Evolutionary conservation across 2,329 filamentous ascomycete genomes (phyloP).

Genomic region (Periconia sp.): DNA sequence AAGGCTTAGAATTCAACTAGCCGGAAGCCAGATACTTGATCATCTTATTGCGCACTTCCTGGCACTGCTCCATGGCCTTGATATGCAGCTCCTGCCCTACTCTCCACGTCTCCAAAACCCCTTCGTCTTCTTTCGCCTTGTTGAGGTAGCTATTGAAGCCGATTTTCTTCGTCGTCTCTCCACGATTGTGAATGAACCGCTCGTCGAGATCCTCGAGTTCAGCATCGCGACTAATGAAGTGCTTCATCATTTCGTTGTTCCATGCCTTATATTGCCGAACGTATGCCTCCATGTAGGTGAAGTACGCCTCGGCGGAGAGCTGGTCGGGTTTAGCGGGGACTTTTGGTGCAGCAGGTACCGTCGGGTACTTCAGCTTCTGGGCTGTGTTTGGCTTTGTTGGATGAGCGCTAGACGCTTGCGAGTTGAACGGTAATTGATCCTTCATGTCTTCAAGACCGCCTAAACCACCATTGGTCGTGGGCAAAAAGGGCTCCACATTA

Average conservation of each 20-base stretch:
- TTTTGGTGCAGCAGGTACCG: slow-evolving; percentile 58
- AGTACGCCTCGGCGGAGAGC: slow-evolving; percentile 58
- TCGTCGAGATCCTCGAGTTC: slow-evolving; percentile 50
- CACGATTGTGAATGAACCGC: slow-evolving; percentile 59
- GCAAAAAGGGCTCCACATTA: slow-evolving; percentile 57
- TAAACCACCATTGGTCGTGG: slow-evolving; percentile 55
- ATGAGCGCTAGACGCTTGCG: slow-evolving; percentile 54
- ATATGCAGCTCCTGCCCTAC: slow-evolving; percentile 66
- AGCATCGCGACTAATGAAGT: slow-evolving; percentile 61
- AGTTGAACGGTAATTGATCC: slow-evolving; percentile 64
- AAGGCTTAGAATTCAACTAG: too few species aligned
- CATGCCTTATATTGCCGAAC: slow-evolving; percentile 63
- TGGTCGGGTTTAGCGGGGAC: slow-evolving; percentile 53
- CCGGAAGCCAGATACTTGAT: slow-evolving; percentile 5
- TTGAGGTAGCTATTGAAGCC: slow-evolving; percentile 65
- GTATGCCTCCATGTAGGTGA: slow-evolving; percentile 60
- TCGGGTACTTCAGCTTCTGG: slow-evolving; percentile 55
- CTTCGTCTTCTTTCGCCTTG: slow-evolving; percentile 69
- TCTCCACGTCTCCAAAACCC: slow-evolving; percentile 66
- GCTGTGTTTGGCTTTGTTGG: slow-evolving; percentile 48
- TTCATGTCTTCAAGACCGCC: slow-evolving; percentile 60
- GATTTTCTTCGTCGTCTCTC: slow-evolving; percentile 55
- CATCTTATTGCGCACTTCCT: slow-evolving; percentile 40
- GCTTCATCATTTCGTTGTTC: slow-evolving; percentile 60
- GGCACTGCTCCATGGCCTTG: slow-evolving; percentile 54